Conservation (phyloP, 2,329 filamentous ascomycete genomes). For the Tolypocladium amazonense region DNA sequence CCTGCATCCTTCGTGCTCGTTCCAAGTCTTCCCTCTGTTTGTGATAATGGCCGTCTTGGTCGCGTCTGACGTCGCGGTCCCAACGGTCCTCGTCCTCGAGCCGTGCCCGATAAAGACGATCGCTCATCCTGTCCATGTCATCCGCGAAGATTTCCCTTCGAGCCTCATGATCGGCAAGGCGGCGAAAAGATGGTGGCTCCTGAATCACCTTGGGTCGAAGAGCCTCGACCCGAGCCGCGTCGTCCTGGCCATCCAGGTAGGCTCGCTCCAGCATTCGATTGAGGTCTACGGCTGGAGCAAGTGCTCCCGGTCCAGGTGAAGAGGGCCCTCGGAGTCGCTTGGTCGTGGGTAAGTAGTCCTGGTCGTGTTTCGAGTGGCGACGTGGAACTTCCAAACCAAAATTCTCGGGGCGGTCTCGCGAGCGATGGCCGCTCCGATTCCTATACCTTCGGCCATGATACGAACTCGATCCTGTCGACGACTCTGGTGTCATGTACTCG, state of each 20-base stretch:
- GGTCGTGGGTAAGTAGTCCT: neutral
- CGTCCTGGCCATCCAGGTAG: neutral
- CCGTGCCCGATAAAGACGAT: neutral
- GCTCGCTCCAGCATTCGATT: neutral
- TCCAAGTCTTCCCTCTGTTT: neutral
- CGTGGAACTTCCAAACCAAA: constrained; percentile 4
- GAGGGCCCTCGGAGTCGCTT: neutral
- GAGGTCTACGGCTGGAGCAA: neutral
- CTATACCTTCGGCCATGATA: constrained; percentile 3
- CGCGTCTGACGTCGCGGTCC: neutral
- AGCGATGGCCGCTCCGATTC: constrained; percentile 5
- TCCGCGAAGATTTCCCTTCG: neutral
- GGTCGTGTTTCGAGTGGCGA: neutral
- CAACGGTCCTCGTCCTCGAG: neutral
- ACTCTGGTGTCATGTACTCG: constrained; percentile 8
- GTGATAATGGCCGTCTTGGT: neutral
- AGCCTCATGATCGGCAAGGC: neutral
- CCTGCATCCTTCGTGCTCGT: neutral
- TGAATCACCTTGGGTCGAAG: neutral
- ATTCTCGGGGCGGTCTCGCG: constrained; percentile 5
- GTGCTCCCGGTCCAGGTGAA: neutral
- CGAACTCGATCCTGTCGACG: constrained; percentile 8
- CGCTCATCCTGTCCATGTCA: neutral
- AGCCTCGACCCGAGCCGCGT: neutral
- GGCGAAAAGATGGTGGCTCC: neutral